Percentiles rank a stretch among this genome's conserved stretches.
Conservation (phyloP, 2,329 filamentous ascomycete genomes). For the Colletotrichum kahawae region DNA sequence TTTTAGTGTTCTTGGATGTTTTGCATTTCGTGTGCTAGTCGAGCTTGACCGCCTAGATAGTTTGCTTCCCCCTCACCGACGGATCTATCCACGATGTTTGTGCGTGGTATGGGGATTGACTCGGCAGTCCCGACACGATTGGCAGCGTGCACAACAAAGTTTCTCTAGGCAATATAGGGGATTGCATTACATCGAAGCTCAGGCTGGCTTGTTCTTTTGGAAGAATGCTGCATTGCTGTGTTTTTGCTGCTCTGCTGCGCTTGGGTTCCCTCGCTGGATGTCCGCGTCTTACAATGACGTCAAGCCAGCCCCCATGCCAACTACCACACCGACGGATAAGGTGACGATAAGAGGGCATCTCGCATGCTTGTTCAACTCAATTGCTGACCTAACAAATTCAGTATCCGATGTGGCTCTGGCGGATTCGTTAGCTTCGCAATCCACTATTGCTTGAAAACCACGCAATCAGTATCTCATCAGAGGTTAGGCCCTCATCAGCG, state of each 20-base stretch:
- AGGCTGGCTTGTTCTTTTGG: neutral
- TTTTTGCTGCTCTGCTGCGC: neutral
- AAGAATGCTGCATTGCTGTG: neutral
- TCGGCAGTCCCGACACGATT: neutral
- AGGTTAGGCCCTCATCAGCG: neutral
- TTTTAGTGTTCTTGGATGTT: neutral
- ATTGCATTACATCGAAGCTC: neutral
- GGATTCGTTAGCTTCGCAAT: neutral
- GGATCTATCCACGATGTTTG: neutral
- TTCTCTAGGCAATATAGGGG: too few species aligned
- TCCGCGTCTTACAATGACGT: neutral
- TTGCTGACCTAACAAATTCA: neutral
- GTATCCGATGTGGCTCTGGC: neutral
- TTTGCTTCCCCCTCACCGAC: neutral
- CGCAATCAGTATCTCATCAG: neutral
- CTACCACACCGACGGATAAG: neutral
- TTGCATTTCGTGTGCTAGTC: neutral
- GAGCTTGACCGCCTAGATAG: neutral
- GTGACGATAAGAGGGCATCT: neutral
- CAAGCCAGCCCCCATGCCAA: neutral
- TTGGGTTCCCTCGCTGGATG: neutral
- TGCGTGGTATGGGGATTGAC: neutral
- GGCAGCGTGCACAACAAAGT: neutral
- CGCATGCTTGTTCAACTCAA: neutral
- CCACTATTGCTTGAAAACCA: neutral